A percentile compares a stretch with the other conserved stretches of the same genome.
These are phyloP conservation scores for Chlamydomonas incerta DNA, from an alignment of 139 green algal species.

Conservation along the genomic window DNA sequence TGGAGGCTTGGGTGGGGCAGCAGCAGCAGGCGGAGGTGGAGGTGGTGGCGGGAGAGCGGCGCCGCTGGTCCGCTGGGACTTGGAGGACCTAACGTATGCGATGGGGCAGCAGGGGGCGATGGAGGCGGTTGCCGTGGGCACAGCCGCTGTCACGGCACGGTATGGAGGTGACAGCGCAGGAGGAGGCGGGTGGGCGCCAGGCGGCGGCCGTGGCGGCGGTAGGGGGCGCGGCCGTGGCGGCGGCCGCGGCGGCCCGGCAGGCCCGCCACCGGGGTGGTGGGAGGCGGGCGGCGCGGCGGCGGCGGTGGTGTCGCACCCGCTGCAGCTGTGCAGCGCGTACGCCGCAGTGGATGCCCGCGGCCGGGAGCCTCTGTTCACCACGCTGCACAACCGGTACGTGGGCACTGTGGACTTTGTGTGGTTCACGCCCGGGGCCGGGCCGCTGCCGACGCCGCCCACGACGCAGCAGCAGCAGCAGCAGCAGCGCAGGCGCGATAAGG, in stretches of 20 bases:
- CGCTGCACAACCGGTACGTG: conserved; percentile 35
- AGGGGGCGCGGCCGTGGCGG: not conserved
- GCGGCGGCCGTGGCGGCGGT: not conserved
- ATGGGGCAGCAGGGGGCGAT: not conserved
- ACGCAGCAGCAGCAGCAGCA: too few relatives aligned
- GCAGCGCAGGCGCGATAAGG: too few relatives aligned
- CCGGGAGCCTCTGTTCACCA: conserved; percentile 46
- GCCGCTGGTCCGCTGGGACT: not conserved
- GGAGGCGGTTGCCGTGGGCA: not conserved
- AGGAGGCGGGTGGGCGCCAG: not conserved
- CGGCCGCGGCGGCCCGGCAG: not conserved
- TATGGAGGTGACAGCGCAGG: not conserved
- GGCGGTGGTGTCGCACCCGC: conserved; percentile 41
- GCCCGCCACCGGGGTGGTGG: not conserved
- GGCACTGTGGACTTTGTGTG: conserved; percentile 68
- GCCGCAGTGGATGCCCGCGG: conserved; percentile 22
- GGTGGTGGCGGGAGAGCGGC: not conserved
- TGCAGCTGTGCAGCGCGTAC: conserved; percentile 57
- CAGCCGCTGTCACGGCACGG: not conserved
- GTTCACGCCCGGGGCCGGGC: conserved; percentile 2
- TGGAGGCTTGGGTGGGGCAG: not conserved
- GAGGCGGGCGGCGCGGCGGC: not conserved
- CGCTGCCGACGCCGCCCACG: not conserved
- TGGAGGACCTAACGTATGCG: conserved; percentile 10
- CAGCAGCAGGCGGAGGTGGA: not conserved